Evolutionary conservation across 768 basidiomycete genomes (phyloP), one percentile per base, ranked within the genome.

Genomic region (Gloeophyllum trabeum): DNA sequence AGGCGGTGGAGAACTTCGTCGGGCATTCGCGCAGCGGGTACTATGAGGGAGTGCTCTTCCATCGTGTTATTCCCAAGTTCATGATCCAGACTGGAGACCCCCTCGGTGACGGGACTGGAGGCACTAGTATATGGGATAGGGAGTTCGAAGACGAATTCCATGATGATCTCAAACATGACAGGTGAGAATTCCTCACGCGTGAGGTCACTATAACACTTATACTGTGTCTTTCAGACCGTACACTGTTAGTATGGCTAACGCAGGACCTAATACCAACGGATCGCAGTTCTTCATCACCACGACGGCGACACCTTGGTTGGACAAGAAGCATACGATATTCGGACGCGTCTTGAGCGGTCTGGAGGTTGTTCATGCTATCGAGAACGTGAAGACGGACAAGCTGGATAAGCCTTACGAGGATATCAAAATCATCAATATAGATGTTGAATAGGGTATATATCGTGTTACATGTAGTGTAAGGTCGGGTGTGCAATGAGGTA

Each of bases 211-310:
- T n/a, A n/a, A n/a, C n/a, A n/a, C n/a, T n/a, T n/a, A n/a, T n/a
- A n/a, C n/a, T n/a, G n/a, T n/a, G n/a, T n/a, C n/a, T n/a, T n/a
- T 18, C 47, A 91, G 89, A 42, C 94, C 96, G 0, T 98, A 97
- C 56, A 94, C 88, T 3, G 71, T 97, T 43, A 91, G 88, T 54
- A 94, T 96, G 92, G 90, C 90, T 5, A 92, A 93, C 53, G 87
- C 86, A 4, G 93, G 92, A 3, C 80, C 88, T 5, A 65, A 63
- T 35, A 96, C 93, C 25, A 97, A 97, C 56, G 94, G 92, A 0
- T 92, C 88, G 2, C 94, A 99, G 56, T 99, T 97, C 69, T 99
- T 97, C 66, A 90, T 98, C 57, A 97, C 93, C 5, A 96, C 92
- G 4, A 92, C 81, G 2, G 83, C 92, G 5, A 89, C 87, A 5